Evolutionary conservation across 148 eudicot genomes (phyloP), one percentile per base, ranked within the genome.

Genomic region (Nepenthes mirabilis): DNA sequence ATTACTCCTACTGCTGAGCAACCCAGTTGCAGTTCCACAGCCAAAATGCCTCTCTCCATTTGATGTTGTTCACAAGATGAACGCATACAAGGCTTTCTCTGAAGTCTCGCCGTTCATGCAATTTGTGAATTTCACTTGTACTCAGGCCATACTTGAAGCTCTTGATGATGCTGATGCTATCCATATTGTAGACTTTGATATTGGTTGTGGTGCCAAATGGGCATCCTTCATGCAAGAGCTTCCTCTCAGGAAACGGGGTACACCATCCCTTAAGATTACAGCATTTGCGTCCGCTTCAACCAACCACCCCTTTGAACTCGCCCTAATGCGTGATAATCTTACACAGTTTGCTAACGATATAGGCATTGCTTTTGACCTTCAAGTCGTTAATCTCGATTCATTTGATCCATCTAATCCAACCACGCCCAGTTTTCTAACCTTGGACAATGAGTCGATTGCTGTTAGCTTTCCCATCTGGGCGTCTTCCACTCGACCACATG

Each of bases 181-280:
- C 66, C 96, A 88, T 55, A 68, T 91, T 12, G 55, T 91, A 14
- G 97, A 91, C 68, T 91, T 91, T 9, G 97, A 91, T 75, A 80
- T 91, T 9, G 87, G 94, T n/a, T 82, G 75, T 72, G 97, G 97
- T 50, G 96, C 90, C 48, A 96, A 88, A 72, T 91, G 98, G 98
- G 90, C 96, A 54, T 88, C 98, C 2, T 69, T 91, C 47, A 85
- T 91, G 79, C 96, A 91, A 53, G 98, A 91, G 77, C 96, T 91
- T 43, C 84, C 96, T 34, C 61, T 83, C 54, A 77, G 90, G 57
- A 77, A 70, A 36, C 67, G 71, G 6, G 86, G 90, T 1, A 68
- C 82, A 0, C 90, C 90, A 0, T 66, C 86, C 0, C 47, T 91
- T 9, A 86, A 80, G 66, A 88, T 88, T 66, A 88, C 88, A 10